These are phyloP conservation scores for Leptodontidium sp. DNA, from an alignment of 2,329 filamentous ascomycete species.

Conservation along the genomic window DNA sequence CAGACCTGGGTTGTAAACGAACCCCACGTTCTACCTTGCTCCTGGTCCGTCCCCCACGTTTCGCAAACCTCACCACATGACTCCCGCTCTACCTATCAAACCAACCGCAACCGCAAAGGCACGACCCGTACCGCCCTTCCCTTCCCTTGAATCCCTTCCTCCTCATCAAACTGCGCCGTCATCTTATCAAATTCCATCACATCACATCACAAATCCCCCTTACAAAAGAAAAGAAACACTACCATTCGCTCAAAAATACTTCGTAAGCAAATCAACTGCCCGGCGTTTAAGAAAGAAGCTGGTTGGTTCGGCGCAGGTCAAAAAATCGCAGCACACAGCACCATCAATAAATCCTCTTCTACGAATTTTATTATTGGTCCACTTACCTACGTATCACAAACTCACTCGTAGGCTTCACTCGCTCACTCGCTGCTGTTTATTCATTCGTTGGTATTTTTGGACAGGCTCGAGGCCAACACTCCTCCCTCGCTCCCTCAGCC, in stretches of 20 bases:
- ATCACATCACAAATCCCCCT: slow-evolving; percentile 3
- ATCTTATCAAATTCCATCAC: not conserved
- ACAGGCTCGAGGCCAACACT: not conserved
- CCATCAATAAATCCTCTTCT: not conserved
- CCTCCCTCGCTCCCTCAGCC: not conserved
- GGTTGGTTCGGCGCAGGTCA: not conserved
- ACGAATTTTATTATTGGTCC: slow-evolving; percentile 28
- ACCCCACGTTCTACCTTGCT: slow-evolving; percentile 7
- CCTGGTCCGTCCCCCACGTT: slow-evolving; percentile 4
- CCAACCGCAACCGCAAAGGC: not conserved
- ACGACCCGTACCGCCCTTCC: slow-evolving; percentile 17
- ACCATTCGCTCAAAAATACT: not conserved
- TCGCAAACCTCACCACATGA: slow-evolving; percentile 10
- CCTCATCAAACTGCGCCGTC: not conserved
- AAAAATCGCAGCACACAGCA: slow-evolving; percentile 1
- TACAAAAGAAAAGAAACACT: slow-evolving; percentile 12
- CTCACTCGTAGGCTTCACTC: too few relatives aligned
- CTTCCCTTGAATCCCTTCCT: not conserved
- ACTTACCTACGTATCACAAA: too few relatives aligned
- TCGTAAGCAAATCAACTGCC: not conserved
- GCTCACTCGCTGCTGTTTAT: not conserved
- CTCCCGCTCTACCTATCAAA: not conserved
- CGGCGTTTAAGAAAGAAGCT: not conserved
- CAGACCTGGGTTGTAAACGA: too few relatives aligned
- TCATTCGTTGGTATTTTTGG: not conserved